phyloP scores from a whole-genome alignment of 2,329 filamentous ascomycete species.

The Phialophora verrucosa region DNA sequence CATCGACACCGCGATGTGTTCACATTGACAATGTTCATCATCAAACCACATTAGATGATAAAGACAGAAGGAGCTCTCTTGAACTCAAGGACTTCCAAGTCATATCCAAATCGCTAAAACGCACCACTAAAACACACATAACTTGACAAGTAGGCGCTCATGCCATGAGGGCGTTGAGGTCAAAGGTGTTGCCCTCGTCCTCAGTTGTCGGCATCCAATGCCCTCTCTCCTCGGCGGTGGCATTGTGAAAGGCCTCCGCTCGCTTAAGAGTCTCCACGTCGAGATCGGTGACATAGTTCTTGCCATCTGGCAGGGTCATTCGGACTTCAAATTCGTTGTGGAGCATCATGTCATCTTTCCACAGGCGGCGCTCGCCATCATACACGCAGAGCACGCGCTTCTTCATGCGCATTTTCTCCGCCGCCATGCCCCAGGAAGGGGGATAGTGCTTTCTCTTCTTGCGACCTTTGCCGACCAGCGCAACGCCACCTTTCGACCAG shows the following conservation, averaged over 20 bases:
- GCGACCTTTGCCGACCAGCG: slow-evolving; percentile 66
- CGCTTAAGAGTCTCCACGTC: slow-evolving; percentile 88
- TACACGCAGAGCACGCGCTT: slow-evolving; percentile 94
- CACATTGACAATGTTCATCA: neutral
- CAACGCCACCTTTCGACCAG: slow-evolving; percentile 75
- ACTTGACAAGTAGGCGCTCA: slow-evolving; percentile 11
- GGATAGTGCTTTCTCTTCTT: slow-evolving; percentile 95
- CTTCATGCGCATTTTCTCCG: slow-evolving; percentile 96
- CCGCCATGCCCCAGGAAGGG: slow-evolving; percentile 88
- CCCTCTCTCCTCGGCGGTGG: slow-evolving; percentile 86
- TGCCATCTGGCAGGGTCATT: slow-evolving; percentile 74
- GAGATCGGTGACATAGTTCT: slow-evolving; percentile 87
- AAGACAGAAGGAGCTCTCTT: slow-evolving; percentile 12
- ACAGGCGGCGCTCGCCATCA: slow-evolving; percentile 82
- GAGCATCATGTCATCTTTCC: slow-evolving; percentile 99
- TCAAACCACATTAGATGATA: neutral
- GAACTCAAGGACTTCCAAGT: neutral
- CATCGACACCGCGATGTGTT: slow-evolving; percentile 16
- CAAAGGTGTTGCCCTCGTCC: slow-evolving; percentile 34
- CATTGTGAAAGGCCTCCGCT: slow-evolving; percentile 79
- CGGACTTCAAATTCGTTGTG: slow-evolving; percentile 93
- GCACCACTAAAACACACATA: slow-evolving; percentile 26
- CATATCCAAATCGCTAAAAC: slow-evolving; percentile 32
- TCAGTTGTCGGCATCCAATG: slow-evolving; percentile 64
- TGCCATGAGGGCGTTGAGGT: slow-evolving; percentile 44